These are phyloP conservation scores for Leptographium lundbergii DNA, from an alignment of 2,329 filamentous ascomycete genomes.

Conservation along the genomic window DNA sequence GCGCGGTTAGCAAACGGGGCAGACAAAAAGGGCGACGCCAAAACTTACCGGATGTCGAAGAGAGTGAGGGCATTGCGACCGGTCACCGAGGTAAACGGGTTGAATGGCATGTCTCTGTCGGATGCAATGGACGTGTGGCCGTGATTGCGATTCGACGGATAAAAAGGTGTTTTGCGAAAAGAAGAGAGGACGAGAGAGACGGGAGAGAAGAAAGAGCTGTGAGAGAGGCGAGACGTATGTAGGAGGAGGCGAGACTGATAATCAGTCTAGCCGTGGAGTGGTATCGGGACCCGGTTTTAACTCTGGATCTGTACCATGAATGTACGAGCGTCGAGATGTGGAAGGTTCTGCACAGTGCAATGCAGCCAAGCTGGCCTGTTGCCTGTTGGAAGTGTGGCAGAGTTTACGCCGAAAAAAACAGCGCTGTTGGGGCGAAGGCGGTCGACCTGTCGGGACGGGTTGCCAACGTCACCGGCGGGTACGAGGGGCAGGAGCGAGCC, in stretches of 20 bases:
- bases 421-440: neutral
- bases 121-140: neutral
- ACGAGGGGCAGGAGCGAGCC: neutral
- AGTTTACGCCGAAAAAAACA: neutral
- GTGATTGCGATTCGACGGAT: neutral
- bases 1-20: neutral
- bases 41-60: slow-evolving; percentile 44
- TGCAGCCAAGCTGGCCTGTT: neutral
- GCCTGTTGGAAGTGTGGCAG: neutral
- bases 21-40: neutral
- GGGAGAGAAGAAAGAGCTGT: neutral
- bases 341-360: neutral
- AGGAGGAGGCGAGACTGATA: neutral
- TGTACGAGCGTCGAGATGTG: neutral
- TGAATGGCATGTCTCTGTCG: slow-evolving; percentile 37
- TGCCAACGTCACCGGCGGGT: neutral
- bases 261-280: neutral
- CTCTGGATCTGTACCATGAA: neutral
- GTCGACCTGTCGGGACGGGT: neutral
- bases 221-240: neutral
- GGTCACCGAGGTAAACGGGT: slow-evolving; percentile 39
- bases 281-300: neutral
- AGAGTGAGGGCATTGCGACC: slow-evolving; percentile 38
- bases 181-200: neutral
- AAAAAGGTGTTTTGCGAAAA: neutral